Conservation (phyloP, 768 basidiomycete species). For the Suillus subluteus region DNA sequence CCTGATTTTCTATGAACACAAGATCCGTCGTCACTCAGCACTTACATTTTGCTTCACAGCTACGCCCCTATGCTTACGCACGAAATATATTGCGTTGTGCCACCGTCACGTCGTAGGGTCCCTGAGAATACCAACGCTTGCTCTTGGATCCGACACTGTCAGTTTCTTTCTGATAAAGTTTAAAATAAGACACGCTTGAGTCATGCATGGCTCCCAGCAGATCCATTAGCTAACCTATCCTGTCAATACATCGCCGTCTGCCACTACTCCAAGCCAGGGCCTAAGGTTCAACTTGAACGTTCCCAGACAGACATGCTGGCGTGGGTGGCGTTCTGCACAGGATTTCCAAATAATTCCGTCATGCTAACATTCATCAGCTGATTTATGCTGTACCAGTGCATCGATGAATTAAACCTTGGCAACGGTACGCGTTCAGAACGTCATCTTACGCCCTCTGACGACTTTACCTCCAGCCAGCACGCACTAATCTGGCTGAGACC, state of each 20-base stretch:
- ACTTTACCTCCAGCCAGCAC: background rate
- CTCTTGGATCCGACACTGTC: background rate
- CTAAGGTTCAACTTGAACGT: background rate
- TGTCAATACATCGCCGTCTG: background rate
- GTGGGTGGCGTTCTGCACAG: background rate
- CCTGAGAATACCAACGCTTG: background rate
- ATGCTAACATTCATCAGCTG: background rate
- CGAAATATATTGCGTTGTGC: background rate
- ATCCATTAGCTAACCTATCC: background rate
- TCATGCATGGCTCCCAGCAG: background rate
- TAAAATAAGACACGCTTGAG: background rate
- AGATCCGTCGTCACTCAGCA: background rate
- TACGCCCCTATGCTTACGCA: background rate
- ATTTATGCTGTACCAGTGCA: background rate
- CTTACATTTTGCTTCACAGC: constrained; percentile 3
- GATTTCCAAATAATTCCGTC: background rate
- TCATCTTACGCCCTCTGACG: background rate
- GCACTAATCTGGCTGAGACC: background rate
- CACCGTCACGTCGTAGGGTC: background rate
- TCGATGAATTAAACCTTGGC: background rate
- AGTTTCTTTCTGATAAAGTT: background rate
- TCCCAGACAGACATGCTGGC: background rate
- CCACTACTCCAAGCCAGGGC: background rate
- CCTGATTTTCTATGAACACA: background rate
- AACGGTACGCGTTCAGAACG: background rate